Percentiles rank a stretch among this genome's conserved stretches.
Evolutionary conservation across 2,329 filamentous ascomycete species (phyloP).

Genomic region (Ophiostoma quercus): DNA sequence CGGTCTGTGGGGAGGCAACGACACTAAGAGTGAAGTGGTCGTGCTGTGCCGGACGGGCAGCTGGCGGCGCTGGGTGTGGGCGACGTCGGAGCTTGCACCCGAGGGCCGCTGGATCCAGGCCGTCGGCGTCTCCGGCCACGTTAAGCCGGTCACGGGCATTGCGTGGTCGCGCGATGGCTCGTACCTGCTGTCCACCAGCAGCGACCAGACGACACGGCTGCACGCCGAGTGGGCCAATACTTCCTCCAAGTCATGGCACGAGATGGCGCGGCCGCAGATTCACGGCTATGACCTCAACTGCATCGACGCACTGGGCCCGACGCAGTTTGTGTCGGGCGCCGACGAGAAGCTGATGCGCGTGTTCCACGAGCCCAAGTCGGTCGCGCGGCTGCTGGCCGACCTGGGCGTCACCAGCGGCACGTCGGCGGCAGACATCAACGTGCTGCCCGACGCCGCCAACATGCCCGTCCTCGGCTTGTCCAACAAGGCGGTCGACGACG

Average conservation of each 20-base stretch:
- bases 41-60: conserved; percentile 87
- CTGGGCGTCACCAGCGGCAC: conserved; percentile 48
- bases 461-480: conserved; percentile 93
- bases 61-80: conserved; percentile 79
- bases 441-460: conserved; percentile 80
- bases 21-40: conserved; percentile 53
- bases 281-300: conserved; percentile 98
- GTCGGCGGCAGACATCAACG: conserved; percentile 33
- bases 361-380: conserved; percentile 81
- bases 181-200: conserved; percentile 82
- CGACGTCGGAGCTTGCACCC: conserved; percentile 35
- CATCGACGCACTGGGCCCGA: conserved; percentile 66
- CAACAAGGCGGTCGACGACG: conserved; percentile 75
- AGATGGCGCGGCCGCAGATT: conserved; percentile 92
- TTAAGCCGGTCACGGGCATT: conserved; percentile 72
- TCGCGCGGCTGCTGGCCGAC: conserved; percentile 65
- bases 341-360: conserved; percentile 98
- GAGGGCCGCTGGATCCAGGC: conserved; percentile 69
- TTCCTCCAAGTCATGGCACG: conserved; percentile 68
- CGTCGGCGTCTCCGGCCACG: conserved; percentile 77
- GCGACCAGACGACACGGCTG: conserved; percentile 87
- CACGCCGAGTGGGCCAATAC: conserved; percentile 64
- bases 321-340: conserved; percentile 85
- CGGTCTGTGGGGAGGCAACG: conserved; percentile 73
- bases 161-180: conserved; percentile 77